Evolutionary conservation across 2,329 filamentous ascomycete species (phyloP).

Genomic region (Pyrenochaeta sp.): DNA sequence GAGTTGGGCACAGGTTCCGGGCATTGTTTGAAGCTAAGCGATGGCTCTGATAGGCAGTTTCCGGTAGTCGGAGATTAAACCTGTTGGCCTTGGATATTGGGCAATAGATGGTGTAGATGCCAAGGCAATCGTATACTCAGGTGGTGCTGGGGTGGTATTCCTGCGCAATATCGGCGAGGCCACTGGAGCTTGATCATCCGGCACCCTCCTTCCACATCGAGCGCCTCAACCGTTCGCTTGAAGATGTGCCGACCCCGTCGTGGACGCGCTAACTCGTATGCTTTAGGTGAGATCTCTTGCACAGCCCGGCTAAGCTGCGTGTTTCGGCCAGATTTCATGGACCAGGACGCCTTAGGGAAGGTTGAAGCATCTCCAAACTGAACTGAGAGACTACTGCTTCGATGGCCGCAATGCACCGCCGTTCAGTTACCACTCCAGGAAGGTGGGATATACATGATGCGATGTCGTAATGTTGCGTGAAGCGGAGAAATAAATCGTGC

Average conservation of each 20-base stretch:
- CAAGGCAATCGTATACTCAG: not conserved
- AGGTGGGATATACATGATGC: not conserved
- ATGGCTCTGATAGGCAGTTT: not conserved
- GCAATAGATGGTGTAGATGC: constrained; percentile 2
- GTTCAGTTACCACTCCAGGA: not conserved
- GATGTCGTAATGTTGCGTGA: not conserved
- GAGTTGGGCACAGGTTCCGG: constrained; percentile 4
- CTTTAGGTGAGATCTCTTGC: not conserved
- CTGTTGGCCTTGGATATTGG: not conserved
- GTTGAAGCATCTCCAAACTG: not conserved
- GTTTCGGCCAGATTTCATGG: not conserved
- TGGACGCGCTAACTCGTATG: not conserved
- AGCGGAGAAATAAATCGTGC: not conserved
- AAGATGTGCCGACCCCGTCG: constrained; percentile 1
- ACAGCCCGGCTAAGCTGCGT: not conserved
- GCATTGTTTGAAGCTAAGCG: not conserved
- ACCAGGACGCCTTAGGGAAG: not conserved
- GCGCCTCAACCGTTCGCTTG: constrained; percentile 9
- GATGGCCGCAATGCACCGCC: not conserved
- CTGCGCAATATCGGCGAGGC: constrained; percentile 6
- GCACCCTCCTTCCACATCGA: constrained; percentile 3
- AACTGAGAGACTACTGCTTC: not conserved
- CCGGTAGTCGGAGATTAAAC: not conserved
- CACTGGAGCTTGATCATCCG: not conserved
- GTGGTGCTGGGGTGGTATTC: not conserved